phyloP scores from a whole-genome alignment of 129 eudicot genomes.

The Helichrysum umbraculigerum region DNA sequence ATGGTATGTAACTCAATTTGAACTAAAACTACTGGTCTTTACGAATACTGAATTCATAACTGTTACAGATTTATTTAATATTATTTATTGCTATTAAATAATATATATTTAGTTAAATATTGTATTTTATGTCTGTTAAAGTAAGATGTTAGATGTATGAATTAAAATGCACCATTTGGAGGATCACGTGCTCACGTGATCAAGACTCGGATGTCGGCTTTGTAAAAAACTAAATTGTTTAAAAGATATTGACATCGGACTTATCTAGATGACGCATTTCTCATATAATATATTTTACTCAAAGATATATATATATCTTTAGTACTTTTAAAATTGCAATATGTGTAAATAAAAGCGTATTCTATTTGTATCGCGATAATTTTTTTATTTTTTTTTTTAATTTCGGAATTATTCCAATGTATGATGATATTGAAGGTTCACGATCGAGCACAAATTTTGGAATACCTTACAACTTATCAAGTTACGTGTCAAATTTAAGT shows the following conservation, averaged over 20 bases:
- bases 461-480: no score
- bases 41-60: background rate
- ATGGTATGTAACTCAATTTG: background rate
- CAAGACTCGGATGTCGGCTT: conserved; percentile 29
- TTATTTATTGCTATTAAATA: background rate
- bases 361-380: background rate
- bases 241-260: conserved; percentile 14
- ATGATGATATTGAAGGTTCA: no score
- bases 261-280: conserved; percentile 20
- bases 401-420: no score
- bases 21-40: background rate
- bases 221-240: conserved; percentile 9
- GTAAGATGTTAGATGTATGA: conserved; percentile 3
- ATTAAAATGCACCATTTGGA: conserved; percentile 27
- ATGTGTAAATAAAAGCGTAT: no score
- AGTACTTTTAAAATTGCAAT: no score
- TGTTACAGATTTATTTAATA: background rate
- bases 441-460: no score
- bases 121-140: conserved; percentile 12
- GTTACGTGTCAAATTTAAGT: no score
- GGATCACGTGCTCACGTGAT: conserved; percentile 44
- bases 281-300: conserved; percentile 6
- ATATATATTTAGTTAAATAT: background rate
- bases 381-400: no score
- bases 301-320: background rate